Evolutionary conservation across 2,329 filamentous ascomycete genomes (phyloP), one percentile per base, ranked within the genome.

Genomic region (Fusarium brevicatenulatum): DNA sequence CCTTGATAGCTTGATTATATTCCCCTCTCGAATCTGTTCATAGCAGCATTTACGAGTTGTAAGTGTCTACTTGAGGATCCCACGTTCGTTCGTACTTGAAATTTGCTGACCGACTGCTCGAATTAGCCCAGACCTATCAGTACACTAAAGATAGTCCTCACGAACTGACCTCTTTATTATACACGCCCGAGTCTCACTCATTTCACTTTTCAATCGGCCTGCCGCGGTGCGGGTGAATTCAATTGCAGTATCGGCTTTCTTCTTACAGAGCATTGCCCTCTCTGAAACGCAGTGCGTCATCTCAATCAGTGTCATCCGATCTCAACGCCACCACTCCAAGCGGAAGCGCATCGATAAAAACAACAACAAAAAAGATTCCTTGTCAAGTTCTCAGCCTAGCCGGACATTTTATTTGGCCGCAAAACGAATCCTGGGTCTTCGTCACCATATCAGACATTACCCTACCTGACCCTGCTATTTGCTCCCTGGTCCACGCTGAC

Each of bases 401-500:
- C 46, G 37, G 47, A 52, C 36, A 49, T 55, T 44, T 44, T 43
- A 52, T 69, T 50, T 70, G 50, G 69, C 56, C 54, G 50, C 55
- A 61, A 63, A 55, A 56, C 71, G 56, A 63, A 60, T 55, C 54
- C 61, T 25, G 46, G 63, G 62, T 50, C 49, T 40, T 40, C 39
- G 32, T 49, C 37, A n/a, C 34, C 36, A 30, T 55, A 55, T 43
- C 56, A 63, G 60, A 58, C 39, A 61, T 60, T 65, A 53, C 39
- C 54, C 57, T 66, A 50, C 30, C 30, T 50, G 59, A 64, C 63
- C 67, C 19, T 71, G 59, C 49, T 52, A 46, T 40, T 68, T 53
- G 52, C 58, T 36, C 66, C 39, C 40, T 53, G 56, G 65, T 44
- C 65, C 36, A 52, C 56, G 74, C 73, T 77, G 71, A 76, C 74